phyloP scores from a whole-genome alignment of 2,329 filamentous ascomycete genomes.

The Chrysosporium keratinophilum region DNA sequence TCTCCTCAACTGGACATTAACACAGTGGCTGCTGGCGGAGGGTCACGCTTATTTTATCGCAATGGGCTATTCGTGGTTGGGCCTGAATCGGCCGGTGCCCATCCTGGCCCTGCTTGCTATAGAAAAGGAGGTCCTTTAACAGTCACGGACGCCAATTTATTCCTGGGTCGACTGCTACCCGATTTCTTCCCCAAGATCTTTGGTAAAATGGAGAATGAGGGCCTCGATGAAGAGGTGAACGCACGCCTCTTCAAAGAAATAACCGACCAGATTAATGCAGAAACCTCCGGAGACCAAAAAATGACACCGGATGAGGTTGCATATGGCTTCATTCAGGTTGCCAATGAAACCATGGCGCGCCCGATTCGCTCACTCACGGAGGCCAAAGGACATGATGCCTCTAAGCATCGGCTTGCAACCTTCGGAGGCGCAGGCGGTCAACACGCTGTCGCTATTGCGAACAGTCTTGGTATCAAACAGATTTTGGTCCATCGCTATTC shows the following conservation, averaged over 20 bases:
- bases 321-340: constrained; percentile 78
- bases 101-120: constrained; percentile 85
- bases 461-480: constrained; percentile 67
- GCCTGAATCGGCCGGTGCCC: constrained; percentile 77
- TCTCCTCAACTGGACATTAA: constrained; percentile 85
- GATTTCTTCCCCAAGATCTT: constrained; percentile 94
- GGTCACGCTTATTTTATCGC: constrained; percentile 48
- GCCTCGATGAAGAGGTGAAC: constrained; percentile 62
- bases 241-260: constrained; percentile 60
- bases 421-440: constrained; percentile 87
- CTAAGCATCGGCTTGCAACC: constrained; percentile 71
- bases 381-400: constrained; percentile 78
- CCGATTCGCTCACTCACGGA: constrained; percentile 84
- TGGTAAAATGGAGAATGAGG: constrained; percentile 70
- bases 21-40: constrained; percentile 79
- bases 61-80: constrained; percentile 85
- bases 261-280: constrained; percentile 63
- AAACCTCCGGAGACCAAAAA: constrained; percentile 47
- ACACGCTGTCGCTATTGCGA: constrained; percentile 82
- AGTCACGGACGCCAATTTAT: constrained; percentile 87
- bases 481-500: constrained; percentile 80
- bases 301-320: constrained; percentile 76
- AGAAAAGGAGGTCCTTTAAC: constrained; percentile 79
- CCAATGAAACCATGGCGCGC: constrained; percentile 82
- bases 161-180: constrained; percentile 69